Conservation (phyloP, 306 rosid species). For the Quercus dentata region DNA sequence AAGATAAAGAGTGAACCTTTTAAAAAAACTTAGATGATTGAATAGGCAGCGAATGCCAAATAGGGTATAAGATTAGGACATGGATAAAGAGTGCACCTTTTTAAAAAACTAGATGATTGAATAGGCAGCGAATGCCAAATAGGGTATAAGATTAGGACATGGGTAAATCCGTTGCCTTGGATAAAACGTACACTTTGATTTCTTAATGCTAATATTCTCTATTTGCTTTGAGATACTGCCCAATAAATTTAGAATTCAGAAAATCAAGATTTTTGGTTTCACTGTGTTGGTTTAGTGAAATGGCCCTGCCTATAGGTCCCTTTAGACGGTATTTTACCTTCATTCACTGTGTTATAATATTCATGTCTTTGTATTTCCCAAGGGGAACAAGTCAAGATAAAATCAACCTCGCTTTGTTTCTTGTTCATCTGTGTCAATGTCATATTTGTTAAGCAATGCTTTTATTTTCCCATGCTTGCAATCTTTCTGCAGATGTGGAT, state of each 20-base stretch:
- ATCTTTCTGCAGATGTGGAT: conserved; percentile 40
- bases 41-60: not conserved
- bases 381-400: not conserved
- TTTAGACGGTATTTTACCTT: not conserved
- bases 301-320: not conserved
- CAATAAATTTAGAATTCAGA: not conserved
- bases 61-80: not conserved
- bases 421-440: not conserved
- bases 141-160: not conserved
- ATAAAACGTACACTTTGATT: not conserved
- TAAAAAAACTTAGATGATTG: not conserved
- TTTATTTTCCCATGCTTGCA: not conserved
- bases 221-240: not conserved
- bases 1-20: not conserved
- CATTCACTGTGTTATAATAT: not conserved
- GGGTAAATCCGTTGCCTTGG: not conserved
- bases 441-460: not conserved
- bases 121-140: not conserved
- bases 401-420: not conserved
- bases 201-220: too few relatives aligned
- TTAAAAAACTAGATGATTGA: not conserved
- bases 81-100: not conserved
- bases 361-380: not conserved
- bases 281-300: not conserved
- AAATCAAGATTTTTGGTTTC: not conserved